Evolutionary conservation across 176 grass and related monocot species (phyloP).

Genomic region (Phyllostachys edulis): DNA sequence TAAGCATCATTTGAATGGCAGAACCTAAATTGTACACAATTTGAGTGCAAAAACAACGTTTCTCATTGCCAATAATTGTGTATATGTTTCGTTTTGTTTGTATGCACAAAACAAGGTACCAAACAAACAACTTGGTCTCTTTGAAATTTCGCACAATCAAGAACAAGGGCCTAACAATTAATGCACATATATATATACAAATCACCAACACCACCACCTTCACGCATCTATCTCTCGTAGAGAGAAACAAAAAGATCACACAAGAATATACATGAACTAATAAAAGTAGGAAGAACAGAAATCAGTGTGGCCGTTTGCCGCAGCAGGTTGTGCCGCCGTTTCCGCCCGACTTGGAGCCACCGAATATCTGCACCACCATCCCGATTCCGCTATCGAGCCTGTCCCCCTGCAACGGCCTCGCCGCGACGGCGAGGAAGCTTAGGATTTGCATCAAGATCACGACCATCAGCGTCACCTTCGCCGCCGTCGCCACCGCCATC

Average conservation of each 20-base stretch:
- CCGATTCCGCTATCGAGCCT: background rate
- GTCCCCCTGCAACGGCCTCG: conserved; percentile 25
- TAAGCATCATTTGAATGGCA: no score
- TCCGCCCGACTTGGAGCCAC: background rate
- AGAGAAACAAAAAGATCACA: no score
- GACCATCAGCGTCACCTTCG: background rate
- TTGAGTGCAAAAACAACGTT: no score
- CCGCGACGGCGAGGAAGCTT: background rate
- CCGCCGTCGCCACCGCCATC: background rate
- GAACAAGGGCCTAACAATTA: no score
- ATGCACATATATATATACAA: background rate
- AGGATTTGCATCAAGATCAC: background rate
- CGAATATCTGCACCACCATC: conserved; percentile 20
- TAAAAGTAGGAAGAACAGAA: background rate
- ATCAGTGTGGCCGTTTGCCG: background rate
- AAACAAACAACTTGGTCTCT: no score
- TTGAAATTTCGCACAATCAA: no score
- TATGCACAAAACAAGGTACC: no score
- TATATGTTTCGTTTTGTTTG: no score
- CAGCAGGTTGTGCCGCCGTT: background rate
- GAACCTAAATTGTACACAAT: no score
- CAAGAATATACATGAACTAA: no score
- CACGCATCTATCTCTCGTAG: background rate
- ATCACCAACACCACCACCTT: background rate
- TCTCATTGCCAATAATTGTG: no score